phyloP scores from a whole-genome alignment of 805 yeast genomes.

The Yarrowia bubula region DNA sequence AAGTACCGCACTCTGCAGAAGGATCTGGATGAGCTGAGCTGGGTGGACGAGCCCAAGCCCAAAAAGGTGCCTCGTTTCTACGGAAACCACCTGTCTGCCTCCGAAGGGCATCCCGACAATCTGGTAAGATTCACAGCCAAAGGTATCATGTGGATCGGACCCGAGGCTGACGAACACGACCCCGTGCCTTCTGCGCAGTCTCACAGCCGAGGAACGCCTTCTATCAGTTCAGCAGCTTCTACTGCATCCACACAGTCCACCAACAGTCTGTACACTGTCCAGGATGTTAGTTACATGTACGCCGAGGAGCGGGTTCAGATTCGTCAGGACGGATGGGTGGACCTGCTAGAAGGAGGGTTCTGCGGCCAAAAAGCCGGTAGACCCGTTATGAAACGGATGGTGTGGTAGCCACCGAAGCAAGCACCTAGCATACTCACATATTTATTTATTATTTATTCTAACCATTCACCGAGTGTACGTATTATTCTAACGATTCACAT shows the following conservation, averaged over 20 bases:
- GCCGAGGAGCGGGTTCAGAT: slow-evolving; percentile 9
- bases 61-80: not conserved
- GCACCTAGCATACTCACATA: not conserved
- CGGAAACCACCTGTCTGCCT: not conserved
- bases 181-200: not conserved
- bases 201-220: not conserved
- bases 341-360: slow-evolving; percentile 8
- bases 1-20: slow-evolving; percentile 7
- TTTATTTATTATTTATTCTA: slow-evolving; percentile 18
- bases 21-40: slow-evolving; percentile 4
- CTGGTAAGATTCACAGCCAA: slow-evolving; percentile 23
- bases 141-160: slow-evolving; percentile 25
- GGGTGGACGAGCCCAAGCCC: not conserved
- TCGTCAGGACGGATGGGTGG: not conserved
- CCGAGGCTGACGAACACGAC: slow-evolving; percentile 3
- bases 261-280: slow-evolving; percentile 21
- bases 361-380: slow-evolving; percentile 24
- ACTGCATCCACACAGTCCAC: not conserved
- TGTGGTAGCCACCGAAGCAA: not conserved
- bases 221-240: slow-evolving; percentile 1
- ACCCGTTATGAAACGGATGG: slow-evolving; percentile 22
- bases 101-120: not conserved
- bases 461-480: not conserved
- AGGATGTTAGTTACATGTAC: slow-evolving; percentile 20
- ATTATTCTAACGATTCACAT: too few relatives aligned